A percentile compares a stretch with the other conserved stretches of the same genome.
These are phyloP conservation scores for Fonsecaea multimorphosa DNA, from an alignment of 2,329 filamentous ascomycete species.

Conservation along the genomic window DNA sequence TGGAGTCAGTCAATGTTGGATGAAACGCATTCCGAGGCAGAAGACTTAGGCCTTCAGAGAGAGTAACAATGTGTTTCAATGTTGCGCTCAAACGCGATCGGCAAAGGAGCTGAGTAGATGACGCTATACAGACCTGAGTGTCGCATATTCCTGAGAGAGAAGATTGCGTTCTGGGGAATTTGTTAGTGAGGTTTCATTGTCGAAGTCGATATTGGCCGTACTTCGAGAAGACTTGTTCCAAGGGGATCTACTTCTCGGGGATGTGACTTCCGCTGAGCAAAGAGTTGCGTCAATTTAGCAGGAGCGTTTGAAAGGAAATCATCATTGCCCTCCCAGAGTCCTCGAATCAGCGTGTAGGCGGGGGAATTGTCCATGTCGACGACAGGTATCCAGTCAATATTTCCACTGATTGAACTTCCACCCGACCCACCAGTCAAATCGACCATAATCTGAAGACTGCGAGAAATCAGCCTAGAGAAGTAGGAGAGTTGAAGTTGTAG, in stretches of 20 bases:
- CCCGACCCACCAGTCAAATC: neutral
- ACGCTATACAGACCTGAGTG: too few species aligned
- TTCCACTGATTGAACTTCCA: neutral
- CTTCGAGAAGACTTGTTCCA: neutral
- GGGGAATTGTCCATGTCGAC: neutral
- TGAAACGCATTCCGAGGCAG: too few species aligned
- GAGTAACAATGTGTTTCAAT: too few species aligned
- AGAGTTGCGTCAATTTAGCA: neutral
- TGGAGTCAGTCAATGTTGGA: too few species aligned
- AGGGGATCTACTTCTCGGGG: neutral
- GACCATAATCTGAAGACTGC: constrained; percentile 8
- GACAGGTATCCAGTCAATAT: constrained; percentile 12
- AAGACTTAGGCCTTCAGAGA: too few species aligned
- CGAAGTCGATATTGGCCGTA: neutral
- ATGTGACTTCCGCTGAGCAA: constrained; percentile 3
- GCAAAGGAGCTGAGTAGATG: too few species aligned
- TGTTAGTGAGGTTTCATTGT: neutral
- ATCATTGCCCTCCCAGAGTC: too few species aligned
- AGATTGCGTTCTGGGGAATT: neutral
- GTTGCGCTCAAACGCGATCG: too few species aligned
- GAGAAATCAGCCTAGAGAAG: constrained; percentile 10
- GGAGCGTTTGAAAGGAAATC: too few species aligned
- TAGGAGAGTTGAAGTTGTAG: constrained; percentile 13
- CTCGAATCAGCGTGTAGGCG: neutral
- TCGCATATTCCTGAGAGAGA: neutral